phyloP scores from a whole-genome alignment of 2,329 filamentous ascomycete genomes.

The Trichoderma simmonsii region DNA sequence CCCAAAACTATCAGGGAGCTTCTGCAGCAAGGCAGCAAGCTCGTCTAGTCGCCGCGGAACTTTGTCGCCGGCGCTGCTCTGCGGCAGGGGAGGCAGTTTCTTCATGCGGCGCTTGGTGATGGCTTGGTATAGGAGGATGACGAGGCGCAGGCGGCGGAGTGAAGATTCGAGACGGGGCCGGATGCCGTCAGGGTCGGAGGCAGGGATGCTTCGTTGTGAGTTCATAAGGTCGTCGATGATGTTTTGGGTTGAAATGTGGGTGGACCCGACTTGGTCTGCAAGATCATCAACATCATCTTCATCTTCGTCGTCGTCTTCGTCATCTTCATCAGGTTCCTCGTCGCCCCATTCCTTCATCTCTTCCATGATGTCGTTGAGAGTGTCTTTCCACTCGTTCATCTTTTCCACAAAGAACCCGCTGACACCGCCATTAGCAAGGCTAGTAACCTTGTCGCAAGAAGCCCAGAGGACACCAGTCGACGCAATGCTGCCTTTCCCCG shows the following conservation, averaged over 20 bases:
- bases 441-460: slow-evolving; percentile 69
- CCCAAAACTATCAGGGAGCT: slow-evolving; percentile 65
- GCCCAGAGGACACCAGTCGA: slow-evolving; percentile 80
- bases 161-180: slow-evolving; percentile 63
- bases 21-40: slow-evolving; percentile 53
- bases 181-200: slow-evolving; percentile 60
- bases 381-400: slow-evolving; percentile 69
- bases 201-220: slow-evolving; percentile 58
- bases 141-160: slow-evolving; percentile 63
- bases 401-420: slow-evolving; percentile 67
- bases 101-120: slow-evolving; percentile 67
- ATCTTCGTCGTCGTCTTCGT: slow-evolving; percentile 46
- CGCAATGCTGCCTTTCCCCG: slow-evolving; percentile 54
- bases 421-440: slow-evolving; percentile 64
- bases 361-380: slow-evolving; percentile 76
- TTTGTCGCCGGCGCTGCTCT: slow-evolving; percentile 28
- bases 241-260: slow-evolving; percentile 46
- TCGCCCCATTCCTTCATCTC: slow-evolving; percentile 88
- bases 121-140: slow-evolving; percentile 66
- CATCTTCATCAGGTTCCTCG: slow-evolving; percentile 62
- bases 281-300: slow-evolving; percentile 32
- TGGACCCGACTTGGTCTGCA: slow-evolving; percentile 31
- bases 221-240: slow-evolving; percentile 68
- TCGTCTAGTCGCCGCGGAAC: slow-evolving; percentile 50
- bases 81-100: slow-evolving; percentile 47